These are phyloP conservation scores for Solanum clarkiae DNA, from an alignment of 257 asterid species.

Conservation along the genomic window DNA sequence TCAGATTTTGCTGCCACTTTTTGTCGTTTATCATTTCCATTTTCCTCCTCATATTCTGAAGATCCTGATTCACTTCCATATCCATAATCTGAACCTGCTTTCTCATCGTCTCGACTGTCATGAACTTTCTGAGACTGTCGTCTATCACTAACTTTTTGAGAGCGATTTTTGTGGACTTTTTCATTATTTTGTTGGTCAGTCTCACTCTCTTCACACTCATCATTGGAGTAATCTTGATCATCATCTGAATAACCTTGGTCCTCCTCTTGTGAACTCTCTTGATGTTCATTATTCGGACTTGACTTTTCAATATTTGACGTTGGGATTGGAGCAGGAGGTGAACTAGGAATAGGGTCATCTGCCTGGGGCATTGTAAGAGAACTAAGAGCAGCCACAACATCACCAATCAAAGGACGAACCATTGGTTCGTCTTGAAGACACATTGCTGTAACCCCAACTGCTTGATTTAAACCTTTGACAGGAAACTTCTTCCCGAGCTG, in stretches of 20 bases:
- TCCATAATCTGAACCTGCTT: not conserved
- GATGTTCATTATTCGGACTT: slow-evolving; percentile 1
- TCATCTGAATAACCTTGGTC: slow-evolving; percentile 2
- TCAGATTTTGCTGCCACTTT: not conserved
- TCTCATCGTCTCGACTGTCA: not conserved
- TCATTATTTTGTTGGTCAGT: not conserved
- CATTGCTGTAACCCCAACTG: slow-evolving; percentile 75
- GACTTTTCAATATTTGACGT: slow-evolving; percentile 1
- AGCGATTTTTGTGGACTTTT: not conserved
- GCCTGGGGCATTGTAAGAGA: slow-evolving; percentile 48
- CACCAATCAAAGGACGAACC: slow-evolving; percentile 62
- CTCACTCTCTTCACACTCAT: not conserved
- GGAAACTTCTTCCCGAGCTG: slow-evolving; percentile 28
- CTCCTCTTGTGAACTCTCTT: slow-evolving; percentile 9
- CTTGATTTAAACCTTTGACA: slow-evolving; percentile 52
- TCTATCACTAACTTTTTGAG: not conserved
- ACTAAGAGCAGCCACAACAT: slow-evolving; percentile 55
- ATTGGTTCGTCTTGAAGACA: slow-evolving; percentile 68
- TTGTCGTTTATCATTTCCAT: not conserved
- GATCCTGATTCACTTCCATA: not conserved
- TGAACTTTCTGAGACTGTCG: not conserved
- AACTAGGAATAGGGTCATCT: slow-evolving; percentile 31
- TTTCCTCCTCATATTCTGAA: not conserved
- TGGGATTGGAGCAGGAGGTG: slow-evolving; percentile 1
- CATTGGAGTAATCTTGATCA: slow-evolving; percentile 1